These are phyloP conservation scores for Arthrobotrys entomopaga DNA, from an alignment of 2,329 filamentous ascomycete species.

Conservation along the genomic window DNA sequence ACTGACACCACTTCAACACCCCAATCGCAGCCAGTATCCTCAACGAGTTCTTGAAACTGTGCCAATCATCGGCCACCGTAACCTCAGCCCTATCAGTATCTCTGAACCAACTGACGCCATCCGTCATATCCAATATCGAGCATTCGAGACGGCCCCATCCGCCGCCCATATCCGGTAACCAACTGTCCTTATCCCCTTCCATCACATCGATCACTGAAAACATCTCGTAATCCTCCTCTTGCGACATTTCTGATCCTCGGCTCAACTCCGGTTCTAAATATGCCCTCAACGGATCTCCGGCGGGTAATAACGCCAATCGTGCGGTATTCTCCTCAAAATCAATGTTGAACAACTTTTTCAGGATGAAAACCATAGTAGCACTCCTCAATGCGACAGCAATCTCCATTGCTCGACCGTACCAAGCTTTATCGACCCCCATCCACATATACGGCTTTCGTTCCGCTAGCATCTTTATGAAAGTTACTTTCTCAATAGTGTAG, in stretches of 20 bases:
- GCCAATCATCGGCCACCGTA: too few species aligned
- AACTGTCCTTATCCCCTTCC: background rate
- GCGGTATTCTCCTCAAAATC: conserved; percentile 15
- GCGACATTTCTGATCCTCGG: background rate
- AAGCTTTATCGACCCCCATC: conserved; percentile 7
- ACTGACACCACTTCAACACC: too few species aligned
- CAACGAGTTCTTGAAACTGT: too few species aligned
- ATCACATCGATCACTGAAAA: background rate
- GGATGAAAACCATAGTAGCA: conserved; percentile 29
- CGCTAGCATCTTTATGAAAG: conserved; percentile 3
- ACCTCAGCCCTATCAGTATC: too few species aligned
- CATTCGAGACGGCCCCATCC: too few species aligned
- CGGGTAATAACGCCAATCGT: conserved; percentile 19
- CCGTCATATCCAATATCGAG: too few species aligned
- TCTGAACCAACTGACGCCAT: too few species aligned
- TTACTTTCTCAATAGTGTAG: conserved; percentile 20
- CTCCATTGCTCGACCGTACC: conserved; percentile 4
- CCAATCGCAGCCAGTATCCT: too few species aligned
- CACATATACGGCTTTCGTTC: conserved; percentile 20
- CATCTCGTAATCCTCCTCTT: conserved; percentile 17
- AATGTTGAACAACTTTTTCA: conserved; percentile 11
- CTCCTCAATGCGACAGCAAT: conserved; percentile 34
- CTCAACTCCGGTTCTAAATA: conserved; percentile 29
- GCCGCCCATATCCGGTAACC: too few species aligned
- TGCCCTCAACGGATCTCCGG: conserved; percentile 7